Percentiles rank a stretch among this genome's conserved stretches.
These are phyloP conservation scores for Harringtonia aguacate DNA, from an alignment of 2,329 filamentous ascomycete species.

Conservation along the genomic window DNA sequence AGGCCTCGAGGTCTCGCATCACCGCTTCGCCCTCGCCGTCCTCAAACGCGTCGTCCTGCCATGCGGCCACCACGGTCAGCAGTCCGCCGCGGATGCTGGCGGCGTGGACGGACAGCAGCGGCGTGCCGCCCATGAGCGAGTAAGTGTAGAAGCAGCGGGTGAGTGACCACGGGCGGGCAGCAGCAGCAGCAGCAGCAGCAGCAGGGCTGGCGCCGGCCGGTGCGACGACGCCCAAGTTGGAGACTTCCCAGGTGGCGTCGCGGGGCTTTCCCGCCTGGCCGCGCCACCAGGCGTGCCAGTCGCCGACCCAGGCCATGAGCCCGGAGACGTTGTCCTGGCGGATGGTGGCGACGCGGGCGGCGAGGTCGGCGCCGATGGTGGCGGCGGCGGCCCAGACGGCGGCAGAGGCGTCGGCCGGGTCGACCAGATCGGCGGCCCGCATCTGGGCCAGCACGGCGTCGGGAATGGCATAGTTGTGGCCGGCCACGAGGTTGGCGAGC, in stretches of 20 bases:
- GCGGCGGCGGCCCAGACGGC: conserved; percentile 32
- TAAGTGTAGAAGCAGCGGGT: conserved; percentile 39
- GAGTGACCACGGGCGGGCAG: conserved; percentile 21
- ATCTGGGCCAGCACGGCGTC: conserved; percentile 12
- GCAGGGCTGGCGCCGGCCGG: conserved; percentile 3
- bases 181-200: no score
- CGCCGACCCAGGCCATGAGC: conserved; percentile 28
- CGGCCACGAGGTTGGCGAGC: conserved; percentile 30
- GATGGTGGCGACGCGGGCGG: conserved; percentile 20
- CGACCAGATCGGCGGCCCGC: conserved; percentile 5
- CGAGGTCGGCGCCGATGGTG: conserved; percentile 23
- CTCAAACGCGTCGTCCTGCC: conserved; percentile 35
- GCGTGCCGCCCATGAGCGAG: conserved; percentile 30
- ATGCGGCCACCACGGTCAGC: conserved; percentile 32
- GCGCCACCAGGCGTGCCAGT: conserved; percentile 31
- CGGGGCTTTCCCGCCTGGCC: conserved; percentile 31
- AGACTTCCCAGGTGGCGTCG: conserved; percentile 36
- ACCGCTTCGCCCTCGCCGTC: conserved; percentile 25
- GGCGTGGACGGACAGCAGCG: conserved; percentile 33
- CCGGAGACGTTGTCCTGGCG: conserved; percentile 31
- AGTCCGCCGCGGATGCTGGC: conserved; percentile 30
- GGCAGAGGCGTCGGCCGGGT: conserved; percentile 11
- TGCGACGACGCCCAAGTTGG: conserved; percentile 37
- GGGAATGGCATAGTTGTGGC: conserved; percentile 20
- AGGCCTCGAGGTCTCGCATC: conserved; percentile 23